These are phyloP conservation scores for Lodderomyces margitis DNA, from an alignment of 1,139 yeast genomes.

Conservation along the genomic window DNA sequence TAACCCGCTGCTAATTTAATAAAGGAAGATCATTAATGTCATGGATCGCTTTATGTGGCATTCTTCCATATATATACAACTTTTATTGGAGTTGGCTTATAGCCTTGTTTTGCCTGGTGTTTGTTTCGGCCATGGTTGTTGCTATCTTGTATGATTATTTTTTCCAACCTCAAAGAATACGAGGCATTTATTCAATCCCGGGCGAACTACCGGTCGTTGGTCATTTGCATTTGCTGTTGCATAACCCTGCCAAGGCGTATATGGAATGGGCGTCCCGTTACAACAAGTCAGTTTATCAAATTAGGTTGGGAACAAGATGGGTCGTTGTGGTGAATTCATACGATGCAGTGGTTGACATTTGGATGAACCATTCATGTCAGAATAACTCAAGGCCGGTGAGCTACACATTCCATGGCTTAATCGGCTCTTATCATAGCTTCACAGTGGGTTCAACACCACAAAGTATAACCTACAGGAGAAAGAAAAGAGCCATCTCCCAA, in stretches of 20 bases:
- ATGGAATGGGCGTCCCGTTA: constrained; percentile 45
- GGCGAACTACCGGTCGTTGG: constrained; percentile 56
- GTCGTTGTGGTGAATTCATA: constrained; percentile 66
- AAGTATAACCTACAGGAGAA: constrained; percentile 49
- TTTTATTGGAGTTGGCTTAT: neutral
- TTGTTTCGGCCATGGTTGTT: neutral
- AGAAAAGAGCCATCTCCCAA: constrained; percentile 54
- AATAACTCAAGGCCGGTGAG: constrained; percentile 66
- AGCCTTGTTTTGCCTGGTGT: neutral
- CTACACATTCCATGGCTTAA: constrained; percentile 66
- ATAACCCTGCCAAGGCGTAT: constrained; percentile 53
- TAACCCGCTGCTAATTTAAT: neutral
- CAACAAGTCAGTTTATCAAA: constrained; percentile 53
- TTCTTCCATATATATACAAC: neutral
- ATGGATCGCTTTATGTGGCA: neutral
- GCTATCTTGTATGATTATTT: neutral
- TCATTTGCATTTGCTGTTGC: constrained; percentile 44
- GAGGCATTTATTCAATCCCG: constrained; percentile 37
- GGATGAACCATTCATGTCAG: constrained; percentile 53
- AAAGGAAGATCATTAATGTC: neutral
- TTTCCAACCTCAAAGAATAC: neutral
- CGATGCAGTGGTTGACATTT: constrained; percentile 50
- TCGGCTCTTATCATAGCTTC: constrained; percentile 60
- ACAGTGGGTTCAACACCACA: constrained; percentile 81
- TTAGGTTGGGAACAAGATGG: constrained; percentile 55